Base-by-base conservation (phyloP, 768 basidiomycete species). In the Hygrophorus russula region DNA sequence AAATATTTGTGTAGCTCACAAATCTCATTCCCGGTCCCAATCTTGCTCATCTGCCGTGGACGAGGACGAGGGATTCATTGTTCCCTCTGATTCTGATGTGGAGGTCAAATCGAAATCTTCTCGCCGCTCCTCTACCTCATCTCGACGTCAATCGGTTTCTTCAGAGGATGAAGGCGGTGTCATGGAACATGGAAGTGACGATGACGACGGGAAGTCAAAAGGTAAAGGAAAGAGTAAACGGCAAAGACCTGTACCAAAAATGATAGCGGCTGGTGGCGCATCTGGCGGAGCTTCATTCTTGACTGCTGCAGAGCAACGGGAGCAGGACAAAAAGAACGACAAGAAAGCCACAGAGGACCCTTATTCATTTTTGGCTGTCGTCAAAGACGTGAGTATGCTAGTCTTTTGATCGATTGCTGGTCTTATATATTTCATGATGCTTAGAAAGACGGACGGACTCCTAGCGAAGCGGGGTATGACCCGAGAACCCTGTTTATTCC, bases 401-500 rank as follows among this genome's bases (percentile, higher is more conserved):
- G 10, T 5, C 42, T n/a, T 38, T 24, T 27, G 32, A 3, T 29
- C 10, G 30, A 35, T 8, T n/a, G 35, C 24, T 17, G 17, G 14
- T 20, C 11, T 24, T 24, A n/a, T 13, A 12, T 20, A 12, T 24
- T n/a, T 30, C 43, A 42, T 32, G 7, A 30, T 52, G 39, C 13
- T 42, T 37, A 91, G 88, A 91, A 84, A 70, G 89, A 96, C 51
- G 76, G 80, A 1, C 68, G 76, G 39, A 67, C 73, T 44, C 87
- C 88, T 18, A 78, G 75, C n/a, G 76, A 94, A 48, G 78, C 83
- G 0, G 77, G 82, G 11, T 98, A 97, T 53, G 94, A 99, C 54
- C 88, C 88, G 5, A 69, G 93, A 39, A 96, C 96, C 0, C 60
- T 98, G 27, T 76, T 72, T 55, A 74, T 99, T 41, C 93, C 93